phyloP scores from a whole-genome alignment of 208 protist genomes.

The Leishmania arabica region DNA sequence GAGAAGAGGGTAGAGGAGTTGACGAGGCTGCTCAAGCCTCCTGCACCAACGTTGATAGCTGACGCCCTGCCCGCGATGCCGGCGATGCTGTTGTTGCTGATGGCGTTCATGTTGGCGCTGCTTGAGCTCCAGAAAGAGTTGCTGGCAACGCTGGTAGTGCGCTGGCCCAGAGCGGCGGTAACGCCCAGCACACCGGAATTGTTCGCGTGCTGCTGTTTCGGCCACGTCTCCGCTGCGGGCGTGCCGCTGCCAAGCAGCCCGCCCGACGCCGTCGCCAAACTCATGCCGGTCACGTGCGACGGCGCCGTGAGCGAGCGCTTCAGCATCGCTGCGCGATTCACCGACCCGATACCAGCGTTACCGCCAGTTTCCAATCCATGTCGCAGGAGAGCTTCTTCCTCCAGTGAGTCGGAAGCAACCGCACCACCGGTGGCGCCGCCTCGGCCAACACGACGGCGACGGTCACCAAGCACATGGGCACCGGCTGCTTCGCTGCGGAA shows the following conservation, averaged over 20 bases:
- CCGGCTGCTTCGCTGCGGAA: neutral
- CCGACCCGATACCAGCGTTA: neutral
- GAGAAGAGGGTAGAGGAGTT: neutral
- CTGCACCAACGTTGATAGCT: neutral
- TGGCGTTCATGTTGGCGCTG: neutral
- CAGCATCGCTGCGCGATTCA: neutral
- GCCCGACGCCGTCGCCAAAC: neutral
- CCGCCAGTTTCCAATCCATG: neutral
- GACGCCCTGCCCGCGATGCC: neutral
- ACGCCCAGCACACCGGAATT: neutral
- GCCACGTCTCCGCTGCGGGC: neutral
- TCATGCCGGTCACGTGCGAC: slow-evolving; percentile 9
- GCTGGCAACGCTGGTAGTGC: neutral
- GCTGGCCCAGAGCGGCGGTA: neutral
- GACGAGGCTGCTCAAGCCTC: neutral
- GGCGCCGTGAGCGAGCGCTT: slow-evolving; percentile 17
- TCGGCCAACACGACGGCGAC: neutral
- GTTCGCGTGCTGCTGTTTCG: neutral
- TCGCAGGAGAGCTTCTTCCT: slow-evolving; percentile 9
- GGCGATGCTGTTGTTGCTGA: slow-evolving; percentile 5
- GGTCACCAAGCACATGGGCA: neutral
- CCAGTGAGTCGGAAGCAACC: neutral
- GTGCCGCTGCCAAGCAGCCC: neutral
- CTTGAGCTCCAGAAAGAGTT: slow-evolving; percentile 1
- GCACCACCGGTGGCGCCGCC: neutral